These are phyloP conservation scores for Psophocarpus tetragonolobus DNA, from an alignment of 306 rosid species.

Conservation along the genomic window DNA sequence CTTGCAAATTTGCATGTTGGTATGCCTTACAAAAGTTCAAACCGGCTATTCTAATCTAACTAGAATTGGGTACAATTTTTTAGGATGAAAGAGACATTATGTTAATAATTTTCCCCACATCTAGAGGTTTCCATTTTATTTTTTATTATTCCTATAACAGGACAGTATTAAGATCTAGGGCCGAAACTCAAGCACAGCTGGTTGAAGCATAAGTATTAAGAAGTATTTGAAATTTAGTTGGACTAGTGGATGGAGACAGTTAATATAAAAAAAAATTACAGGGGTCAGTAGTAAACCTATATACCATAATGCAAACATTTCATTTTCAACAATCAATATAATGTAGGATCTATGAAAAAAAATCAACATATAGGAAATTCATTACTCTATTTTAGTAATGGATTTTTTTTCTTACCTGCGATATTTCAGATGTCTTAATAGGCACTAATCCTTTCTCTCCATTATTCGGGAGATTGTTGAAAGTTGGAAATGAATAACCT, in stretches of 20 bases:
- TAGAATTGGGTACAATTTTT: not conserved
- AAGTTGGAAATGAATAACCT: slow-evolving; percentile 59
- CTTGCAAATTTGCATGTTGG: slow-evolving; percentile 25
- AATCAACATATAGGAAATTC: not conserved
- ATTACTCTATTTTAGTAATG: not conserved
- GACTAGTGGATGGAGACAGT: not conserved
- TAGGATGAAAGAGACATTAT: slow-evolving; percentile 14
- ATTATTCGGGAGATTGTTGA: slow-evolving; percentile 41
- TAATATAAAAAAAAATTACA: not conserved
- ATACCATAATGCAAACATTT: not conserved
- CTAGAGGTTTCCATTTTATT: slow-evolving; percentile 14
- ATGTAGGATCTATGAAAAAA: no score
- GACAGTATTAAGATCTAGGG: slow-evolving; percentile 1
- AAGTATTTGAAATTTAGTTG: not conserved
- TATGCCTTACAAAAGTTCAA: slow-evolving; percentile 1
- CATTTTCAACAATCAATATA: not conserved
- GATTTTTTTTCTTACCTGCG: slow-evolving; percentile 37
- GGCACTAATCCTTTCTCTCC: slow-evolving; percentile 31
- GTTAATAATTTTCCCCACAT: not conserved
- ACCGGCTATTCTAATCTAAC: slow-evolving; percentile 6
- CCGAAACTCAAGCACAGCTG: not conserved
- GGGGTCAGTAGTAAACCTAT: not conserved
- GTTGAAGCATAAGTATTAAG: not conserved
- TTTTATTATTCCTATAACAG: slow-evolving; percentile 8
- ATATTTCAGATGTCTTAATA: slow-evolving; percentile 25